These are phyloP conservation scores for Heliocybe sulcata DNA, from an alignment of 1,284 basidiomycete genomes.

Conservation along the genomic window DNA sequence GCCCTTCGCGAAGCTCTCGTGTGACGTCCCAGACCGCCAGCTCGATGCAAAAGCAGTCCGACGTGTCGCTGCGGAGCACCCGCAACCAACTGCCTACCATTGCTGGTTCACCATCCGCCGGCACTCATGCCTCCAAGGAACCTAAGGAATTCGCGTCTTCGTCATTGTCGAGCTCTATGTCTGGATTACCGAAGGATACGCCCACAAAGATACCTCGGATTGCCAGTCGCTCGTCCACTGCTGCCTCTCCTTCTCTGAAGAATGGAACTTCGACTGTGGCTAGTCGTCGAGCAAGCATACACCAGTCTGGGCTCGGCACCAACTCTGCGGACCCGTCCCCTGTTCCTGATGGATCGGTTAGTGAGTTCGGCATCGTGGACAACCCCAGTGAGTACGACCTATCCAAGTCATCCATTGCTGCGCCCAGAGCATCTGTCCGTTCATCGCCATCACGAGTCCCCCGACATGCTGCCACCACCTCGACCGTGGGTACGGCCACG, in stretches of 20 bases:
- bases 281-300: conserved; percentile 57
- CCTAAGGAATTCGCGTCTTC: conserved; percentile 47
- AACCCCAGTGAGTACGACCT: conserved; percentile 35
- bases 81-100: conserved; percentile 80
- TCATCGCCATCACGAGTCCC: conserved; percentile 63
- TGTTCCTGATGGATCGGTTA: conserved; percentile 38
- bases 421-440: conserved; percentile 41
- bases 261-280: conserved; percentile 35
- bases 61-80: conserved; percentile 59
- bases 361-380: conserved; percentile 78
- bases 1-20: conserved; percentile 38
- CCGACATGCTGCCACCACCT: conserved; percentile 52
- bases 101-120: conserved; percentile 84
- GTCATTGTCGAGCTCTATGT: conserved; percentile 40
- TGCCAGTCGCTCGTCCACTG: conserved; percentile 68
- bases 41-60: conserved; percentile 77
- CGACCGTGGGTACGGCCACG: conserved; percentile 34
- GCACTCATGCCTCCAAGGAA: conserved; percentile 44
- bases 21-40: conserved; percentile 69
- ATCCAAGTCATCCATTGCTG: conserved; percentile 13
- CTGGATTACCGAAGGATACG: conserved; percentile 63
- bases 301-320: conserved; percentile 33
- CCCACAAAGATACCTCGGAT: conserved; percentile 96
- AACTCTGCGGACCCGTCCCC: conserved; percentile 64
- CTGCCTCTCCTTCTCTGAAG: conserved; percentile 58